Conservation (phyloP, 225 moss, liverwort and hornwort species). For the Thuidium tamariscinum region DNA sequence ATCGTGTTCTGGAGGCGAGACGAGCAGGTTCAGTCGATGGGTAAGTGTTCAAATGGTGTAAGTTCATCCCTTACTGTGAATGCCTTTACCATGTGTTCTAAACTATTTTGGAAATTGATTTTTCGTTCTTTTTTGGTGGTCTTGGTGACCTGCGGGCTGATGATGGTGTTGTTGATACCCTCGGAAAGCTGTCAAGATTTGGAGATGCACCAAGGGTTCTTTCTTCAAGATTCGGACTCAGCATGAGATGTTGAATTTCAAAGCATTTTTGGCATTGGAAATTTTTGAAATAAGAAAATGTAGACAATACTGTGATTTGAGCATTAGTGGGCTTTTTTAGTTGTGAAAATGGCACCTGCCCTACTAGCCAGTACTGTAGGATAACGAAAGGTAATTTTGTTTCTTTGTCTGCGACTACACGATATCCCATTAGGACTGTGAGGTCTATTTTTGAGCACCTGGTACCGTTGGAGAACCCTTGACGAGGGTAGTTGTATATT, state of each 20-base stretch:
- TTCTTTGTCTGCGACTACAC: not conserved
- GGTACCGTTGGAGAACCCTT: not conserved
- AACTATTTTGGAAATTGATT: not conserved
- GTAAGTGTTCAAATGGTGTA: conserved; percentile 32
- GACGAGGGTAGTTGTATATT: not conserved
- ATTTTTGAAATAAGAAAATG: not conserved
- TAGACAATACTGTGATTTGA: not conserved
- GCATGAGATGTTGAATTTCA: not conserved
- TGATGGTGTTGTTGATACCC: not conserved
- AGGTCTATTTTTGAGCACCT: not conserved
- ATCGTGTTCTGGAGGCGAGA: conserved; percentile 82
- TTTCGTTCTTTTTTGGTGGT: not conserved
- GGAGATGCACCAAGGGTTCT: not conserved
- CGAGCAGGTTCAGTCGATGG: conserved; percentile 77
- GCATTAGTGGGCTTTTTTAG: not conserved
- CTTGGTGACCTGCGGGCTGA: not conserved
- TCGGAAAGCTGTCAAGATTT: not conserved
- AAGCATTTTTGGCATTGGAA: not conserved
- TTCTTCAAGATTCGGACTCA: not conserved
- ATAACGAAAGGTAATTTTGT: not conserved
- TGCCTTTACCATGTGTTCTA: not conserved
- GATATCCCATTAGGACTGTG: not conserved
- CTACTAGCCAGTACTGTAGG: not conserved
- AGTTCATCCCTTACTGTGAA: not conserved
- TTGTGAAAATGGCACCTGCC: not conserved